Evolutionary conservation across 1,284 basidiomycete species (phyloP).

Genomic region (Ceratobasidium sp.): DNA sequence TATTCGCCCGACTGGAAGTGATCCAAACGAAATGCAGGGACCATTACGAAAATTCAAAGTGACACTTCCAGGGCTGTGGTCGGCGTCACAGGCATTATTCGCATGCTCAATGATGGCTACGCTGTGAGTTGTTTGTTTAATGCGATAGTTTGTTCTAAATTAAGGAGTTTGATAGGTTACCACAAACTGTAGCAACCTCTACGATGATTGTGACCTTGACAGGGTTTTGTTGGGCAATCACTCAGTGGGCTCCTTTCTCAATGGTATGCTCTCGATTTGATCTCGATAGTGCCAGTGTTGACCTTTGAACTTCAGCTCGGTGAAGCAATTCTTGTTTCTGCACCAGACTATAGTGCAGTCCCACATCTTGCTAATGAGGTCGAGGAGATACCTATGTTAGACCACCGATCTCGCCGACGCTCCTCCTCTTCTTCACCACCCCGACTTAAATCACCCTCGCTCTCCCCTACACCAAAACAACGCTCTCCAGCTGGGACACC

Average conservation of each 20-base stretch:
- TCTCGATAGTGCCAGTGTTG: not conserved
- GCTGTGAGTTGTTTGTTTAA: conserved; percentile 54
- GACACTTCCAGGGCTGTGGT: conserved; percentile 47
- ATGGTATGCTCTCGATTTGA: conserved; percentile 53
- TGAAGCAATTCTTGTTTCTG: conserved; percentile 47
- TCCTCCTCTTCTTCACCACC: conserved; percentile 25
- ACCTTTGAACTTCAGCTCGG: conserved; percentile 40
- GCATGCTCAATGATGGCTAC: conserved; percentile 58
- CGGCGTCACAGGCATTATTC: conserved; percentile 54
- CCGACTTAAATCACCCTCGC: conserved; percentile 7
- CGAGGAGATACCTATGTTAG: conserved; percentile 45
- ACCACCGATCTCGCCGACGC: conserved; percentile 36
- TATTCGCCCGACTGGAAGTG: conserved; percentile 52
- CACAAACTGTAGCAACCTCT: conserved; percentile 58
- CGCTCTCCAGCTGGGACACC: not conserved
- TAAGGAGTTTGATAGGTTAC: conserved; percentile 52
- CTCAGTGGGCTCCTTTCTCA: conserved; percentile 62
- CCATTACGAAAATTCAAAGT: conserved; percentile 48
- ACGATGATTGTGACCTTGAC: conserved; percentile 61
- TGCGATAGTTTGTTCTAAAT: not conserved
- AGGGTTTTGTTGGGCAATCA: conserved; percentile 64
- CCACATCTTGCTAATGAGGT: conserved; percentile 20
- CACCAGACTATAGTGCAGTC: conserved; percentile 39
- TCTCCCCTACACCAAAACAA: conserved; percentile 9
- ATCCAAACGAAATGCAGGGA: conserved; percentile 24